Evolutionary conservation across 805 yeast species (phyloP), one percentile per base, ranked within the genome.

Genomic region (Zygosaccharomyces bailii): DNA sequence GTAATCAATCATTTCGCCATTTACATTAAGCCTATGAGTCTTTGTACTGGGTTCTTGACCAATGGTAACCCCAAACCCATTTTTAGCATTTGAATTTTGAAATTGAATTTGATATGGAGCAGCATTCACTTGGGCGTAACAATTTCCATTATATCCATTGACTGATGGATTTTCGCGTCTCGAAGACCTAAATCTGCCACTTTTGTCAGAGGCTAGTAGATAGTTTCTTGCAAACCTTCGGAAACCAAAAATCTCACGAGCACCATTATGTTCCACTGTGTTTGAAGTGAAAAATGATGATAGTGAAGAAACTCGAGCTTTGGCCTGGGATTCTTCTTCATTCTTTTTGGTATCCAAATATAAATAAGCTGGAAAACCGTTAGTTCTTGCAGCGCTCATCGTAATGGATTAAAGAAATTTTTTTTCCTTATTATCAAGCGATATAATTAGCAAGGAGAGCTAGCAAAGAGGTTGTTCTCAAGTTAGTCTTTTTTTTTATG

Each of bases 161-260:
- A n/a, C 5, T 10, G 21, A 30, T 25, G 20, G 33, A 10, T 37
- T 37, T 16, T 23, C 32, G 14, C 25, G 40, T 25, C 40, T 37
- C 4, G 40, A 24, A 3, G 33, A 16, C 20, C 30, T 37, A 10
- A 24, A 37, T 19, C 29, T 46, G 17, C 32, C 30, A 21, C 41
- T 38, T 32, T 40, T 47, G 21, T 42, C 52, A 5, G 46, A 34
- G 2, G 55, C 52, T 14, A 43, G 11, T 4, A 62, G 37, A 39
- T 59, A 60, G 9, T 46, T 43, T 41, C 39, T 55, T 1, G 66
- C 64, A 37, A 61, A 46, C 40, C 56, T 50, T 38, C 65, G 52
- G 34, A 62, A 55, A 1, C 67, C 66, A 43, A 60, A 52, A 7
- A 58, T 21, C 16, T 58, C 60, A 23, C 49, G 49, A 8, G 43